These are phyloP conservation scores for Stachybotrys chartarum DNA, from an alignment of 2,329 filamentous ascomycete genomes.

Conservation along the genomic window DNA sequence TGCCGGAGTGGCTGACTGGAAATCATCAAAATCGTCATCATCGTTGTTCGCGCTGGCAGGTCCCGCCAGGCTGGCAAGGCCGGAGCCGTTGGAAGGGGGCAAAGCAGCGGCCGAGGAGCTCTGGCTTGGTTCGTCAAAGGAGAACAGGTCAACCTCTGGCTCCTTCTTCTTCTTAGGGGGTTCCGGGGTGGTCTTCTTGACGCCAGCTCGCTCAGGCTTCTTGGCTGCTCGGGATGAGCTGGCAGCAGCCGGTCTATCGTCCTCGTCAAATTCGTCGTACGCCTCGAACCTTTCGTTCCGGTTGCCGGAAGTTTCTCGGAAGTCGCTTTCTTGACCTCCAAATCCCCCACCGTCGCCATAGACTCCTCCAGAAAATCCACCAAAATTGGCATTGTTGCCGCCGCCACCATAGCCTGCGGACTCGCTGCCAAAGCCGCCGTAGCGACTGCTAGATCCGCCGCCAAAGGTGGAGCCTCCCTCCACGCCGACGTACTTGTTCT, in stretches of 20 bases:
- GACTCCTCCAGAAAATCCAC: constrained; percentile 63
- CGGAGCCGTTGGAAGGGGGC: constrained; percentile 37
- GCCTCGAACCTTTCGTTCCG: constrained; percentile 81
- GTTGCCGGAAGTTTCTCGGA: constrained; percentile 49
- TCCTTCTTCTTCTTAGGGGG: constrained; percentile 76
- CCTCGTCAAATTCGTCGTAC: constrained; percentile 94
- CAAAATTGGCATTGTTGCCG: constrained; percentile 32
- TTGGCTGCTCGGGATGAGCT: constrained; percentile 38
- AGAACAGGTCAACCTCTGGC: constrained; percentile 87
- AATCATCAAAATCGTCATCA: constrained; percentile 96
- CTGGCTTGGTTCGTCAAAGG: constrained; percentile 71
- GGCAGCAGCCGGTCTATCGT: constrained; percentile 31
- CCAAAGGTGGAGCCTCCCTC: constrained; percentile 69
- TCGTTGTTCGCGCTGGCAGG: constrained; percentile 44
- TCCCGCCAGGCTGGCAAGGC: constrained; percentile 35
- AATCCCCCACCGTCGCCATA: constrained; percentile 97
- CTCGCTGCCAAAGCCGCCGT: constrained; percentile 89
- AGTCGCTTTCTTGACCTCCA: constrained; percentile 69
- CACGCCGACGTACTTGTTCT: constrained; percentile 92
- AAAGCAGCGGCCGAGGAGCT: constrained; percentile 36
- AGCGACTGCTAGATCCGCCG: constrained; percentile 55
- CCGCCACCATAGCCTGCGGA: constrained; percentile 63
- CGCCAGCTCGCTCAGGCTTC: constrained; percentile 21
- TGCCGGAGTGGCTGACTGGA: constrained; percentile 75
- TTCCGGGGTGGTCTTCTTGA: constrained; percentile 44